Base-by-base conservation (phyloP, 306 rosid genomes). In the Erythrophleum fordii region DNA sequence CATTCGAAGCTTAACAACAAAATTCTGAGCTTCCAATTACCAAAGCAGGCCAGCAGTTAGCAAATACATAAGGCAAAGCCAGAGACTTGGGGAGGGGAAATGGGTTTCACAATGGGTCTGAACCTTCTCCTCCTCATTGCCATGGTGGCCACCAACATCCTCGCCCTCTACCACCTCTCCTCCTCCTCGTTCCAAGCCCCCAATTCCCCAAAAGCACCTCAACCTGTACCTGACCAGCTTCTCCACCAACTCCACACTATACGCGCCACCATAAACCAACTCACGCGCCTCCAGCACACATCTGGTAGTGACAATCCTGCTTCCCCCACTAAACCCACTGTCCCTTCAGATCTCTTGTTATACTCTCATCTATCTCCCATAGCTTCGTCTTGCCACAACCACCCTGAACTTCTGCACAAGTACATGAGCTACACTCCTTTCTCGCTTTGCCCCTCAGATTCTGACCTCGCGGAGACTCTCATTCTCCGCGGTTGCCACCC, bases 121-220 rank as follows among this genome's bases (percentile, higher is more conserved):
- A 95, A 95, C 85, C 31, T 95, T 14, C 73, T 95, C 41, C 98
- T 95, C 48, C 84, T 95, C 6, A 8, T 93, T 23, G 98, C 98
- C 25, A 95, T 95, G 99, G 99, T 93, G 69, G 98, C 99, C 78
- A 93, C 99, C 79, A 95, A 93, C 88, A 91, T 95, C 18, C 93
- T 95, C 80, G 93, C 99, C 8, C 94, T 95, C 67, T 95, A 95
- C 87, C 99, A 95, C 69, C 94, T 95, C 66, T 88, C 99, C 8
- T 79, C 73, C 55, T 69, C 99, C 77, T 87, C 94, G 0, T 75
- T 90, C 77, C 97, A 91, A 45, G 75, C 92, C 41, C 85, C 91
- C 6, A 90, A 82, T 48, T 77, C 91, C 41, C 85, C 97, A 0
- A 58, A 84, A n/a, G 29, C 83, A 34, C 84, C 84, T 0, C 82